These are phyloP conservation scores for Penicillium manginii DNA, from an alignment of 495 filamentous ascomycete genomes.

Conservation along the genomic window DNA sequence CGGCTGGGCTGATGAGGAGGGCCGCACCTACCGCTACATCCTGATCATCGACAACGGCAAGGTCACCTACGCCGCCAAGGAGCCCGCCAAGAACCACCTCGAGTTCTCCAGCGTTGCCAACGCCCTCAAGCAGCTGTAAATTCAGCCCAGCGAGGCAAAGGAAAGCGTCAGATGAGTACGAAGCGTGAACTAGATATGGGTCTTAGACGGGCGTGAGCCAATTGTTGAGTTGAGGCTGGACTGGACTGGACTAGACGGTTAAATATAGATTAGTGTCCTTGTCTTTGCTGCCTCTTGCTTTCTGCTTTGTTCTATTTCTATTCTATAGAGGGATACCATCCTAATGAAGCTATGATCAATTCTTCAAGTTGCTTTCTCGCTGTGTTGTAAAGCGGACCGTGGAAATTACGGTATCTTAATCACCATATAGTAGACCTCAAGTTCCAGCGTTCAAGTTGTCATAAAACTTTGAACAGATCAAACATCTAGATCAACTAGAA, in stretches of 20 bases:
- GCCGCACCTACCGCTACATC: slow-evolving; percentile 79
- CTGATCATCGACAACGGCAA: slow-evolving; percentile 89
- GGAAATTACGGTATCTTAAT: too few relatives aligned
- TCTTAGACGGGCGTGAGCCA: slow-evolving; percentile 4
- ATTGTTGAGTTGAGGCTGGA: slow-evolving; percentile 19
- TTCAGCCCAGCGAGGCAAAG: not conserved
- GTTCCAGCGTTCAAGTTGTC: too few relatives aligned
- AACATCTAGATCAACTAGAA: not conserved
- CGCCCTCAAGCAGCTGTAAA: slow-evolving; percentile 36
- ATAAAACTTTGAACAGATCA: too few relatives aligned
- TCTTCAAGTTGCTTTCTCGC: not conserved
- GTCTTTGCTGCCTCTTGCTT: slow-evolving; percentile 12
- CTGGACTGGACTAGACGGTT: not conserved
- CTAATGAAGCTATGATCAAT: slow-evolving; percentile 35
- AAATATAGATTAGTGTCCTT: not conserved
- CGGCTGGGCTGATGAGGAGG: slow-evolving; percentile 78
- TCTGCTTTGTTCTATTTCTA: slow-evolving; percentile 15
- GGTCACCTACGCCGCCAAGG: slow-evolving; percentile 83
- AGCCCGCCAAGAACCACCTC: slow-evolving; percentile 69
- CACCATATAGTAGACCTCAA: too few relatives aligned
- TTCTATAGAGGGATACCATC: slow-evolving; percentile 28
- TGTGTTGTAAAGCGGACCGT: too few relatives aligned
- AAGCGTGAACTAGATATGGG: slow-evolving; percentile 3
- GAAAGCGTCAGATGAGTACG: not conserved
- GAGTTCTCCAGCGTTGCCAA: slow-evolving; percentile 45